These are phyloP conservation scores for Craspedostauros australis DNA, from an alignment of 108 stramenopile genomes.

Conservation along the genomic window DNA sequence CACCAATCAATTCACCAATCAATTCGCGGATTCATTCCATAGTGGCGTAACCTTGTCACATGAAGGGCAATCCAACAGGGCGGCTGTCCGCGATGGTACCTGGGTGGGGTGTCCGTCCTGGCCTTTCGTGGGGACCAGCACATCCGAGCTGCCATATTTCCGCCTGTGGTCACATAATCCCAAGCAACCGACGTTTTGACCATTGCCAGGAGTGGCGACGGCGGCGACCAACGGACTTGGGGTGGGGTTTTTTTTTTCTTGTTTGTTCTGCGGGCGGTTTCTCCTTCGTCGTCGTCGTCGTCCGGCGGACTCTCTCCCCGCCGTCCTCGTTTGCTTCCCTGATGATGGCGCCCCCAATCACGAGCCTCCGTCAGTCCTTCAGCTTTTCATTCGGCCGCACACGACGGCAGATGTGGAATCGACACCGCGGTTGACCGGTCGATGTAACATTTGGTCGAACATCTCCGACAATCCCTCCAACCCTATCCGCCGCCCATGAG, in stretches of 20 bases:
- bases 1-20: too few relatives aligned
- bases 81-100: slow-evolving; percentile 97
- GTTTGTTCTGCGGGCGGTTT: slow-evolving; percentile 8
- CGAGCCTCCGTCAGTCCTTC: slow-evolving; percentile 40
- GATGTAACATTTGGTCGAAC: slow-evolving; percentile 60
- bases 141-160: slow-evolving; percentile 94
- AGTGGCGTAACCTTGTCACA: slow-evolving; percentile 85
- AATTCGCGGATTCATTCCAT: too few relatives aligned
- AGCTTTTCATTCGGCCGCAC: slow-evolving; percentile 86
- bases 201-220: slow-evolving; percentile 49
- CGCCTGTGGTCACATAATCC: slow-evolving; percentile 94
- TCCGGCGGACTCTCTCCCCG: background rate
- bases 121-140: slow-evolving; percentile 90
- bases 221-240: background rate
- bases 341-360: slow-evolving; percentile 54
- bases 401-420: slow-evolving; percentile 88
- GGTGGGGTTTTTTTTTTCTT: too few relatives aligned
- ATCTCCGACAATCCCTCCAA: slow-evolving; percentile 78
- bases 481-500: slow-evolving; percentile 96
- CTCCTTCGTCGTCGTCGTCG: background rate
- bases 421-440: slow-evolving; percentile 44
- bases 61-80: slow-evolving; percentile 80
- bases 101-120: too few relatives aligned
- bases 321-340: background rate
- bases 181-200: slow-evolving; percentile 66